A percentile compares a stretch with the other conserved stretches of the same genome.
Evolutionary conservation across 495 filamentous ascomycete species (phyloP).

Genomic region (Hypoxylon perforatum): DNA sequence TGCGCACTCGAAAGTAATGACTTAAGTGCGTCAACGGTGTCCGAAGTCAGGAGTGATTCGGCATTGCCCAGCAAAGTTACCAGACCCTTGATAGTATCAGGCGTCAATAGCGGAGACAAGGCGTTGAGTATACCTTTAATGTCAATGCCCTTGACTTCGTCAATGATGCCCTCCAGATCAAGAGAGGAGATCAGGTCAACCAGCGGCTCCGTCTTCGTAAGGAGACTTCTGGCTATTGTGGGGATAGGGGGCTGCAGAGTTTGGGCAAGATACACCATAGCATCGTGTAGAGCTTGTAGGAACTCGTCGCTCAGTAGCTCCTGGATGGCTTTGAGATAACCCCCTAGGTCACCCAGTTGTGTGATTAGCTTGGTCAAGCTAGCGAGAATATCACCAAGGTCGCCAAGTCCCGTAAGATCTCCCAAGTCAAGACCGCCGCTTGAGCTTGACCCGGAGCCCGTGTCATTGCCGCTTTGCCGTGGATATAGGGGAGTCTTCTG

Average conservation of each 20-base stretch:
- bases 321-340: constrained; percentile 38
- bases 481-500: constrained; percentile 41
- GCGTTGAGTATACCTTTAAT: constrained; percentile 57
- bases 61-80: constrained; percentile 58
- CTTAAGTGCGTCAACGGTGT: constrained; percentile 56
- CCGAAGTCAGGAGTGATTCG: constrained; percentile 50
- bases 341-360: constrained; percentile 36
- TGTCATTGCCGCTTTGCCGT: constrained; percentile 37
- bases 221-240: constrained; percentile 37
- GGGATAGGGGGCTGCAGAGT: constrained; percentile 49
- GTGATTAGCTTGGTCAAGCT: constrained; percentile 39
- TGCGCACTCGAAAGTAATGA: constrained; percentile 35
- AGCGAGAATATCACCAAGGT: constrained; percentile 39
- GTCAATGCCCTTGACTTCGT: constrained; percentile 52
- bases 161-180: constrained; percentile 46
- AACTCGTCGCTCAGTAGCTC: constrained; percentile 47
- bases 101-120: constrained; percentile 53
- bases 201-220: constrained; percentile 45
- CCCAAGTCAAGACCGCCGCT: constrained; percentile 34
- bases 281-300: constrained; percentile 46
- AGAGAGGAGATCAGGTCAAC: constrained; percentile 44
- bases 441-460: constrained; percentile 20
- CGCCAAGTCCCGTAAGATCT: constrained; percentile 43
- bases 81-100: constrained; percentile 55
- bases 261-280: constrained; percentile 47